A percentile compares a stretch with the other conserved stretches of the same genome.
Evolutionary conservation across 352 stramenopile genomes (phyloP).

Genomic region (Globisporangium orthogonon): DNA sequence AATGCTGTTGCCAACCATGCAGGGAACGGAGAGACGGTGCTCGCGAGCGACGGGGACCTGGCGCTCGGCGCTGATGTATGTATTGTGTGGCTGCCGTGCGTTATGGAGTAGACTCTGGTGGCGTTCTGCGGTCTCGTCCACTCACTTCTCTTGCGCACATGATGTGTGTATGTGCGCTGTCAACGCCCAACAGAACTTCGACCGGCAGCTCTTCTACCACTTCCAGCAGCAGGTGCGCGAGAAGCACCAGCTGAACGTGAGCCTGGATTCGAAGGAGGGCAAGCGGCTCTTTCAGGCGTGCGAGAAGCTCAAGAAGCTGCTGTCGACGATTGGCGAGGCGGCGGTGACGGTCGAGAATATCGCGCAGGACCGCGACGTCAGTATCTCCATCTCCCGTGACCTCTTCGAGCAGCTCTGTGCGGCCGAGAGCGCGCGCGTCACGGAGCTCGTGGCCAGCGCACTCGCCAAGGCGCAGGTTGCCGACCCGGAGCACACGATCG

Average conservation of each 20-base stretch:
- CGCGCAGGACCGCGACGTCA: conserved; percentile 71
- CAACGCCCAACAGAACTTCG: conserved; percentile 34
- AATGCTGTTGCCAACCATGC: background rate
- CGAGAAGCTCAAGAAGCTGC: conserved; percentile 86
- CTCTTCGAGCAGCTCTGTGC: conserved; percentile 66
- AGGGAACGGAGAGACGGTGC: conserved; percentile 43
- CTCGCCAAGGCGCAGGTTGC: conserved; percentile 38
- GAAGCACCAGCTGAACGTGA: conserved; percentile 46
- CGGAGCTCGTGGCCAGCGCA: conserved; percentile 40
- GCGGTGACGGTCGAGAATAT: conserved; percentile 83
- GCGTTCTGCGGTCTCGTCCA: no score
- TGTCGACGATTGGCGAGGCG: conserved; percentile 82
- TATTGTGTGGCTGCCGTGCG: background rate
- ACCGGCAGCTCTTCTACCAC: conserved; percentile 72
- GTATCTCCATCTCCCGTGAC: conserved; percentile 63
- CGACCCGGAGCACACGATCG: conserved; percentile 22
- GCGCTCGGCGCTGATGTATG: conserved; percentile 50
- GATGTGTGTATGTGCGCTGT: no score
- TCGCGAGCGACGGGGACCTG: conserved; percentile 49
- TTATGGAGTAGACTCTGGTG: no score
- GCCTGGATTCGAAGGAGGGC: conserved; percentile 66
- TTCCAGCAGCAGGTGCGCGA: conserved; percentile 62
- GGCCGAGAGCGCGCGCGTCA: conserved; percentile 39
- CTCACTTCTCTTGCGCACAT: no score
- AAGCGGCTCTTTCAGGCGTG: conserved; percentile 85